phyloP scores from a whole-genome alignment of 2,329 filamentous ascomycete genomes.

The Fusarium mexicanum region DNA sequence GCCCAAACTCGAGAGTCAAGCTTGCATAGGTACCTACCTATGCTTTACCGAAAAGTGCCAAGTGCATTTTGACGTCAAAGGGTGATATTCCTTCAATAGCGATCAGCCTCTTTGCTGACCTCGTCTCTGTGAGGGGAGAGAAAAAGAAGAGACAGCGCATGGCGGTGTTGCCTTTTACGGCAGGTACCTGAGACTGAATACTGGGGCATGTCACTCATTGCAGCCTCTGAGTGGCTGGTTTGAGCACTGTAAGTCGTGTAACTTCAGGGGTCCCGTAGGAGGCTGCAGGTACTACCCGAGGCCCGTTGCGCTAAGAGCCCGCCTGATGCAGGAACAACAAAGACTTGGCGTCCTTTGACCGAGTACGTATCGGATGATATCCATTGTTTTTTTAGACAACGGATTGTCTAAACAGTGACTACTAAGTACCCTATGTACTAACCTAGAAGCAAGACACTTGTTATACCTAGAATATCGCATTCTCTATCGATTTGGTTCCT shows the following conservation, averaged over 20 bases:
- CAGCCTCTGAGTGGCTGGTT: slow-evolving; percentile 10
- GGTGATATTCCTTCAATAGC: neutral
- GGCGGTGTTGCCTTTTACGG: slow-evolving; percentile 17
- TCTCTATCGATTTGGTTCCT: neutral
- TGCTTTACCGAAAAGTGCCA: neutral
- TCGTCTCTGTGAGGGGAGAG: neutral
- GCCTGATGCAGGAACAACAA: slow-evolving; percentile 42
- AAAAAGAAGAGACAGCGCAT: neutral
- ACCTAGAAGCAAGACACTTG: neutral
- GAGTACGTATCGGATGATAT: neutral
- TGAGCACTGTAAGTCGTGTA: neutral
- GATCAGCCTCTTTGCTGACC: neutral
- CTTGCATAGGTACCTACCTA: neutral
- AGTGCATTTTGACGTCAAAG: slow-evolving; percentile 13
- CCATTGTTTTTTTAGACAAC: neutral
- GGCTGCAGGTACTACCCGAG: slow-evolving; percentile 31
- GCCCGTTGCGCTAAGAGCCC: slow-evolving; percentile 32
- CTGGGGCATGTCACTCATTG: slow-evolving; percentile 16
- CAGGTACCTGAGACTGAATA: slow-evolving; percentile 16
- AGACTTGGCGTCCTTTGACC: slow-evolving; percentile 2
- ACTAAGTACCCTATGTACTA: neutral
- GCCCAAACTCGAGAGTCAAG: neutral
- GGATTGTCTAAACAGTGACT: neutral
- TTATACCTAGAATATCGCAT: neutral
- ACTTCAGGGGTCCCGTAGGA: slow-evolving; percentile 18